A percentile compares a stretch with the other conserved stretches of the same genome.
These are phyloP conservation scores for Colletotrichum neosansevieriae DNA, from an alignment of 2,329 filamentous ascomycete genomes.

Conservation along the genomic window DNA sequence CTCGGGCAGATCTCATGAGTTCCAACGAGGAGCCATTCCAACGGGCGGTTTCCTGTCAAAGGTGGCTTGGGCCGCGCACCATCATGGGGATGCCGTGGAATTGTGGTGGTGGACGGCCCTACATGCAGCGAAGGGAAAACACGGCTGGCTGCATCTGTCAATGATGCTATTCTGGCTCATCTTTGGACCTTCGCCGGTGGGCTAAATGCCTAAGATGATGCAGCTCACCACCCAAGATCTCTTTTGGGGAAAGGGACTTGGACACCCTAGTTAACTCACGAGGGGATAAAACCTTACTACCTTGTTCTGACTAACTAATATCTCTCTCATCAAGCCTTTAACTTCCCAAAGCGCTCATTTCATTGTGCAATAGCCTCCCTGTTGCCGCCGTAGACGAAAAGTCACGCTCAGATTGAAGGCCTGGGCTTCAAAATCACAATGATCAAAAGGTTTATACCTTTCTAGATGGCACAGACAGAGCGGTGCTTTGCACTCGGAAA, in stretches of 20 bases:
- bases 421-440: background rate
- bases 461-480: constrained; percentile 2
- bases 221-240: no score
- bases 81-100: background rate
- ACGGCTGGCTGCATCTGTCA: background rate
- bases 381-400: background rate
- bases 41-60: constrained; percentile 21
- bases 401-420: background rate
- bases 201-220: no score
- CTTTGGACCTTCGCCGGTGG: background rate
- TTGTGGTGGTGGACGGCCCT: background rate
- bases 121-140: background rate
- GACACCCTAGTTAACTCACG: no score
- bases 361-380: background rate
- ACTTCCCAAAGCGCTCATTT: background rate
- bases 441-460: background rate
- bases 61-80: constrained; percentile 10
- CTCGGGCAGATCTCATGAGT: background rate
- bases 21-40: background rate
- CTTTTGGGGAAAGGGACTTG: no score
- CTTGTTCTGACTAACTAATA: no score
- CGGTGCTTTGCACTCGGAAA: background rate
- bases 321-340: background rate
- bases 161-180: background rate
- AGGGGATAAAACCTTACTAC: no score